A percentile compares a stretch with the other conserved stretches of the same genome.
phyloP scores from a whole-genome alignment of 2,329 filamentous ascomycete species.

The Lecanicillium sp. region DNA sequence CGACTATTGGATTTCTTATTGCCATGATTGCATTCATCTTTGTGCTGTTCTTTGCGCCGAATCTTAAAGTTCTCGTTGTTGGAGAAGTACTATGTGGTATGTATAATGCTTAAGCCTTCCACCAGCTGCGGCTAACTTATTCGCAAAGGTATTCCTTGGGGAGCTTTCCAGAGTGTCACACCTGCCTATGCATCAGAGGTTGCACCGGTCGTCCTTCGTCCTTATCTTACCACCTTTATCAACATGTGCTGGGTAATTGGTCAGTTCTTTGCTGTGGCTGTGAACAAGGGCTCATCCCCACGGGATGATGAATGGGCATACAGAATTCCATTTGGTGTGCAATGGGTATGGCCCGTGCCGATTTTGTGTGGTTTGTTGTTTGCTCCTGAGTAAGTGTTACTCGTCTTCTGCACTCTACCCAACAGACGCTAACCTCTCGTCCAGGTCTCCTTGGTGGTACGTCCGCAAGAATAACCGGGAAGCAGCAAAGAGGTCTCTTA shows the following conservation, averaged over 20 bases:
- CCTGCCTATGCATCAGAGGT: constrained; percentile 47
- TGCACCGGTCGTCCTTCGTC: constrained; percentile 37
- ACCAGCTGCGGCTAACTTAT: constrained; percentile 7
- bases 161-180: constrained; percentile 42
- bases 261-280: constrained; percentile 40
- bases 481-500: constrained; percentile 30
- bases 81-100: constrained; percentile 37
- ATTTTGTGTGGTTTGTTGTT: constrained; percentile 35
- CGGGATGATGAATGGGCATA: constrained; percentile 38
- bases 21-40: constrained; percentile 43
- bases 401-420: no score
- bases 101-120: constrained; percentile 1
- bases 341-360: constrained; percentile 44
- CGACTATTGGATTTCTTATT: constrained; percentile 37
- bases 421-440: no score
- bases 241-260: constrained; percentile 52
- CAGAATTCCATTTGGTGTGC: constrained; percentile 40
- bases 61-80: constrained; percentile 35
- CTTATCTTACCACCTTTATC: constrained; percentile 45
- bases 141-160: constrained; percentile 39
- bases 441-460: constrained; percentile 41
- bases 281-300: constrained; percentile 33
- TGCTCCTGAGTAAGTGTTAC: constrained; percentile 34
- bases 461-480: constrained; percentile 33
- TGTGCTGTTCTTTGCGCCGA: constrained; percentile 43